Base-by-base conservation (phyloP, 495 filamentous ascomycete genomes). In the Penicilliopsis zonata region DNA sequence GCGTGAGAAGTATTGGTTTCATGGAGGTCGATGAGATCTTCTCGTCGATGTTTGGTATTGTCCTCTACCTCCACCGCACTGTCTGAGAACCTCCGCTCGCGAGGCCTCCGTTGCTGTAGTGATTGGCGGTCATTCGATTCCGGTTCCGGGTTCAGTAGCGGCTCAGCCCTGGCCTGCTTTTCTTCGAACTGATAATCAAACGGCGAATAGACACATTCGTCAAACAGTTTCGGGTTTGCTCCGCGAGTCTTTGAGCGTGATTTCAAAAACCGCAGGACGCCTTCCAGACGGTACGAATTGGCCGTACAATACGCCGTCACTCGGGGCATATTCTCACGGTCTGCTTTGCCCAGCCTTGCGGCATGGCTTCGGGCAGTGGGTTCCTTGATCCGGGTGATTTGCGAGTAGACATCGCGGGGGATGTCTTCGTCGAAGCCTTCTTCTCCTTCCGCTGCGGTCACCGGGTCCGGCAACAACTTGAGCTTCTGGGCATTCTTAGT, bases 221-320 rank as follows among this genome's bases (percentile, higher is more conserved):
- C 90, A 38, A 90, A 92, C 24, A 84, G 57, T 54, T 94, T 96
- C 7, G 90, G 86, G 36, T 74, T 80, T 3, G 90, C 70, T 2
- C 84, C 83, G 33, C 81, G 71, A 23, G 67, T 71, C 42, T 78
- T 80, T 15, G 69, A 67, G 30, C 82, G 67, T 7, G 82, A 80
- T 55, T 96, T 98, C 18, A 98, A 59, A 46, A 85, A 96, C 34
- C 77, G 72, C 70, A 93, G 80, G 25, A 95, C 62, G 3, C 76
- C 78, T 5, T 94, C 87, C 54, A 94, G 72, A 37, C 84, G 76
- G 48, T 95, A 95, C 9, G 73, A 79, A 51, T 82, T 82, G 16
- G 92, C 84, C 1, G 92, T 96, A 45, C 87, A 94, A 57, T 95
- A 96, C 12, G 90, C 90, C 15, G 90, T 95, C 3, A 98, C 90